Evolutionary conservation across 179 eudicot genomes (phyloP), one percentile per base, ranked within the genome.

Genomic region (Nepenthes alata): DNA sequence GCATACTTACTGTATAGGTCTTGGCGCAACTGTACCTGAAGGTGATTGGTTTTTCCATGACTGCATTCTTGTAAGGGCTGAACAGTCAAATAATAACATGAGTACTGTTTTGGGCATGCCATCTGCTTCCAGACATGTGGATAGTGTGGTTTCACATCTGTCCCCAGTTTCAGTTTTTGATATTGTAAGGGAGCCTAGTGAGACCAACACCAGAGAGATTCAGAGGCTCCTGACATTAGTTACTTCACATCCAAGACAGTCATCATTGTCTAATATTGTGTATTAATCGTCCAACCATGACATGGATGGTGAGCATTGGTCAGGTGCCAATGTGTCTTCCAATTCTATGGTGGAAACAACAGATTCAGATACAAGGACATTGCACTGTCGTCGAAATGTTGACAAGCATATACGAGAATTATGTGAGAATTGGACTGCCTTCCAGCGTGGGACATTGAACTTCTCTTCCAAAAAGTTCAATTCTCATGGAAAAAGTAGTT

Each of bases 41-140:
- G 98, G 83, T 71, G 86, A 88, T 75, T 91, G 98, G 98, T 88
- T 63, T 78, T 91, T 96, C 58, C 75, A 61, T 16, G 98, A 81
- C 54, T 91, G 98, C 60, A 65, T 78, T 48, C 70, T 83, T 74
- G 66, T 84, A 50, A 75, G 64, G 72, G 83, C 78, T 66, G 97
- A 91, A 60, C 81, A 82, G 55, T 44, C 39, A 11, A 77, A 82
- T 50, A 52, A 11, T 69, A 85, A 77, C 58, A 60, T 47, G 39
- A 67, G 70, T 47, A 52, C 59, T 4, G 47, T 64, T 11, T 60
- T 16, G 60, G 71, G 51, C 44, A 47, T 50, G 53, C 66, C 76
- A 74, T 35, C 15, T 8, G 50, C 55, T 70, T 37, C 44, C 52
- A 13, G 51, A n/a, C 39, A 15, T 48, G 37, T 11, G 49, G 57